Conservation (phyloP, 2,329 filamentous ascomycete species). For the Onygenales sp. region DNA sequence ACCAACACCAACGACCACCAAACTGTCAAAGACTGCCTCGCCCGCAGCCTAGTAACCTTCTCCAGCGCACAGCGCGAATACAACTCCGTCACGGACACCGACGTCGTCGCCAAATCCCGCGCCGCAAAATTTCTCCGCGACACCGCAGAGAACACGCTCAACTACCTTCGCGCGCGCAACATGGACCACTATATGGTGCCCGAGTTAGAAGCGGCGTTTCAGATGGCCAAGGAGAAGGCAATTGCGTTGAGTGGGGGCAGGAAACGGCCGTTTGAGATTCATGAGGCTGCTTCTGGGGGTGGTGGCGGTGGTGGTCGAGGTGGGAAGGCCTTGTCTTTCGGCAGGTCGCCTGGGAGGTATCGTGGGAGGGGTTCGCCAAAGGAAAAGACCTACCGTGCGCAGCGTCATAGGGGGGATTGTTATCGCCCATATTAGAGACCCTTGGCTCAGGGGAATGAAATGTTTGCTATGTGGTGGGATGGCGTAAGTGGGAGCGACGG, state of each 20-base stretch:
- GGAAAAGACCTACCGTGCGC: neutral
- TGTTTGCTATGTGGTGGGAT: neutral
- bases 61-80: constrained; percentile 29
- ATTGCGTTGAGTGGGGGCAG: constrained; percentile 27
- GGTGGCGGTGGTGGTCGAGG: neutral
- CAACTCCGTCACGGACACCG: constrained; percentile 13
- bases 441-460: neutral
- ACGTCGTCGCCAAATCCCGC: constrained; percentile 16
- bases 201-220: constrained; percentile 25
- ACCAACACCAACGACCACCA: constrained; percentile 6
- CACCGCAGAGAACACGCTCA: constrained; percentile 33
- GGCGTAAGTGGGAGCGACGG: no score
- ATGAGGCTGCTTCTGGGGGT: neutral
- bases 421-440: neutral
- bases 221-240: constrained; percentile 25
- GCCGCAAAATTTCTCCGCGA: constrained; percentile 34
- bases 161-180: constrained; percentile 21
- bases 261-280: constrained; percentile 23
- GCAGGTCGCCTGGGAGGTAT: no score
- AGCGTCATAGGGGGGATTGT: neutral
- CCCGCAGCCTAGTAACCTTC: constrained; percentile 22
- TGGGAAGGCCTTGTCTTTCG: neutral
- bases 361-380: neutral
- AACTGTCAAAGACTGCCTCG: constrained; percentile 13
- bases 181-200: constrained; percentile 20